phyloP scores from a whole-genome alignment of 805 yeast species.

The Nakazawaea molendinolei region DNA sequence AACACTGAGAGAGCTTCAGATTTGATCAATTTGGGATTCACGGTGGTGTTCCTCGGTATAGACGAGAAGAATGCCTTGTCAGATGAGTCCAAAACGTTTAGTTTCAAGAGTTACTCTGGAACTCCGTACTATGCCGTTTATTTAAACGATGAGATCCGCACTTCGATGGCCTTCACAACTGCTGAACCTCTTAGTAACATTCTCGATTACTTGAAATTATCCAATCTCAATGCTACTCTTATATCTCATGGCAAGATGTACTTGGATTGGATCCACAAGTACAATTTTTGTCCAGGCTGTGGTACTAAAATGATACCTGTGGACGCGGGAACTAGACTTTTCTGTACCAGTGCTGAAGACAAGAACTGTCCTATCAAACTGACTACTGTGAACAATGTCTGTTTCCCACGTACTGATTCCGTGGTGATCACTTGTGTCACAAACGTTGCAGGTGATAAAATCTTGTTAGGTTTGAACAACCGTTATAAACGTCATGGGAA shows the following conservation, averaged over 20 bases:
- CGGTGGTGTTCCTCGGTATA: slow-evolving; percentile 41
- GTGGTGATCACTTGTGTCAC: slow-evolving; percentile 79
- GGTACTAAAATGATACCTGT: slow-evolving; percentile 58
- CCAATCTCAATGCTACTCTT: slow-evolving; percentile 49
- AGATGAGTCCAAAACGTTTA: slow-evolving; percentile 25
- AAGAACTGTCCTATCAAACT: slow-evolving; percentile 32
- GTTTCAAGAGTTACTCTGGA: slow-evolving; percentile 47
- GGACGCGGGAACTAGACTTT: slow-evolving; percentile 60
- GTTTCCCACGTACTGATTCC: slow-evolving; percentile 91
- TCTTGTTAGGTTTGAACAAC: slow-evolving; percentile 65
- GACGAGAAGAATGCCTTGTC: slow-evolving; percentile 29
- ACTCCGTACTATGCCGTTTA: slow-evolving; percentile 63
- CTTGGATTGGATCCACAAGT: slow-evolving; percentile 75
- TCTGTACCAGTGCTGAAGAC: slow-evolving; percentile 34
- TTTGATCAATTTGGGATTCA: slow-evolving; percentile 16
- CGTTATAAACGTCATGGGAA: slow-evolving; percentile 57
- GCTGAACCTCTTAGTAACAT: slow-evolving; percentile 6
- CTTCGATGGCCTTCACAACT: slow-evolving; percentile 10
- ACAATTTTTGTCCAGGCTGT: slow-evolving; percentile 81
- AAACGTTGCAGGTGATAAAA: slow-evolving; percentile 49
- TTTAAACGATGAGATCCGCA: slow-evolving; percentile 24
- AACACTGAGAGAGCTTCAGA: slow-evolving; percentile 13
- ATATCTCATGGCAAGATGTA: slow-evolving; percentile 80
- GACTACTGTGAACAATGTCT: slow-evolving; percentile 58
- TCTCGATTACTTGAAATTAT: slow-evolving; percentile 18